These are phyloP conservation scores for Nevesoporus exiguus DNA, from an alignment of 768 basidiomycete genomes.

Conservation along the genomic window DNA sequence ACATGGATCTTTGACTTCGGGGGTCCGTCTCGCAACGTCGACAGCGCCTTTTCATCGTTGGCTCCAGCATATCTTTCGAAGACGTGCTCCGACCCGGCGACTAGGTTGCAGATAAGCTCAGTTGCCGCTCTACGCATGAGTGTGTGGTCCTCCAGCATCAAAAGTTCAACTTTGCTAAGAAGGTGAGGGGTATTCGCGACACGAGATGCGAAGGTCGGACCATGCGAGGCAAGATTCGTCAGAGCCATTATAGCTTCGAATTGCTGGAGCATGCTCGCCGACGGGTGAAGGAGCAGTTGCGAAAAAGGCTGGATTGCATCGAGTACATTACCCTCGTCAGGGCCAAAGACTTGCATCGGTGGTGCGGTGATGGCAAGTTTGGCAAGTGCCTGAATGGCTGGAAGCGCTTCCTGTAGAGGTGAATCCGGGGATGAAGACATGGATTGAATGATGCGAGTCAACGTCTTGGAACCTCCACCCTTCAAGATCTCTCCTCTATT, in stretches of 20 bases:
- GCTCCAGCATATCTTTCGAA: slow-evolving; percentile 70
- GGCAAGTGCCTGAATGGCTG: slow-evolving; percentile 82
- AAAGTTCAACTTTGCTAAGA: slow-evolving; percentile 61
- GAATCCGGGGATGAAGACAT: slow-evolving; percentile 34
- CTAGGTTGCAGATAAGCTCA: slow-evolving; percentile 90
- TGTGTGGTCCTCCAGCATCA: slow-evolving; percentile 78
- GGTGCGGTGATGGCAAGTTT: slow-evolving; percentile 92
- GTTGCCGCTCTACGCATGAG: slow-evolving; percentile 84
- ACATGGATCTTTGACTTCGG: slow-evolving; percentile 70
- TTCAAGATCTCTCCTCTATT: slow-evolving; percentile 76
- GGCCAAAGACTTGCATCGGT: slow-evolving; percentile 88
- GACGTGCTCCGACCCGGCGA: slow-evolving; percentile 69
- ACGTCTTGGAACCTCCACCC: slow-evolving; percentile 72
- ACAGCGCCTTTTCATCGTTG: slow-evolving; percentile 30
- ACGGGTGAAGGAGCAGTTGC: slow-evolving; percentile 62
- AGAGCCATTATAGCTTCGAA: slow-evolving; percentile 97
- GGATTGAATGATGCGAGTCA: slow-evolving; percentile 54
- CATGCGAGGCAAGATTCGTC: slow-evolving; percentile 88
- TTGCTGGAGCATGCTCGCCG: slow-evolving; percentile 70
- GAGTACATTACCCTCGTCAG: slow-evolving; percentile 68
- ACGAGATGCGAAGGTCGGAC: slow-evolving; percentile 58
- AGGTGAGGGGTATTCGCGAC: slow-evolving; percentile 62
- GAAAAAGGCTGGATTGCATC: slow-evolving; percentile 85
- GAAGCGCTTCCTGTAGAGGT: slow-evolving; percentile 33
- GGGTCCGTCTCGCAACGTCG: slow-evolving; percentile 37